phyloP scores from a whole-genome alignment of 768 basidiomycete species.

The Lactarius sp. region DNA sequence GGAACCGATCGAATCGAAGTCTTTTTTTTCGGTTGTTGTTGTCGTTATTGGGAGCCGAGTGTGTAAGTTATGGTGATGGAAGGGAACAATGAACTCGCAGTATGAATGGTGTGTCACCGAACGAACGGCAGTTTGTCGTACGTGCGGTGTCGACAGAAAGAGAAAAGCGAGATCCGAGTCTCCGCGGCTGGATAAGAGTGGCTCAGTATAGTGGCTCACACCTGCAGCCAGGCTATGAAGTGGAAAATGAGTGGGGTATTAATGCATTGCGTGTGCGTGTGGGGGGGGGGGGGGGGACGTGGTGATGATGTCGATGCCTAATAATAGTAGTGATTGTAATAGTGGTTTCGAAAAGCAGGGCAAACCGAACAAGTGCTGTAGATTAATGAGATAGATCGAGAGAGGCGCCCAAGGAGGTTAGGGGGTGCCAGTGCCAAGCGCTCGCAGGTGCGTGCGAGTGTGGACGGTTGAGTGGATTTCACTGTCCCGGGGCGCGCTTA shows the following conservation, averaged over 20 bases:
- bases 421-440: background rate
- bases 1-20: slow-evolving; percentile 2
- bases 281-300: too few relatives aligned
- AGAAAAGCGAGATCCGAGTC: background rate
- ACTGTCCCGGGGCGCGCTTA: background rate
- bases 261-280: background rate
- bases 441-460: too few relatives aligned
- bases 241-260: background rate
- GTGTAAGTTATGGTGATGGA: background rate
- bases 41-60: background rate
- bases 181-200: background rate
- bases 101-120: background rate
- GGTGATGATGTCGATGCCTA: background rate
- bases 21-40: background rate
- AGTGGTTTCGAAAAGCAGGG: background rate
- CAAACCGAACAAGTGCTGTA: background rate
- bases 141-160: background rate
- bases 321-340: background rate
- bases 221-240: background rate
- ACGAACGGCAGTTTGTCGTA: background rate
- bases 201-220: background rate
- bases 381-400: background rate
- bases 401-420: background rate
- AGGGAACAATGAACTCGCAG: background rate
- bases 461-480: too few relatives aligned